These are phyloP conservation scores for Ogataea nakhonphanomensis DNA, from an alignment of 805 yeast species.

Conservation along the genomic window DNA sequence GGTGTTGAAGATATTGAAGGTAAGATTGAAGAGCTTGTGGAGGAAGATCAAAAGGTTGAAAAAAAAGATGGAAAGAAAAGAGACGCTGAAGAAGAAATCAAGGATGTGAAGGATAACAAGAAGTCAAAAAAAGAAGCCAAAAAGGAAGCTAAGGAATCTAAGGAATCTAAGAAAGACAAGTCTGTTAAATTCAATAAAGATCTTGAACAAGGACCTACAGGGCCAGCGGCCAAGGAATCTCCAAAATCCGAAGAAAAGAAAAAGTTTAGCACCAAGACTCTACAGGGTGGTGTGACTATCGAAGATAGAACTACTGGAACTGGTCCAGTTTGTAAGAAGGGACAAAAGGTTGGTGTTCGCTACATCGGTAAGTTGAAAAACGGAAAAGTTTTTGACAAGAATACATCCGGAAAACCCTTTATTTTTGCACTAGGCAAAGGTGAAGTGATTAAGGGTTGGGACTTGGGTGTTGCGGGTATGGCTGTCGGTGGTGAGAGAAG, in stretches of 20 bases:
- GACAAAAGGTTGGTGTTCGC: constrained; percentile 91
- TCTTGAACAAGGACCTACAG: constrained; percentile 91
- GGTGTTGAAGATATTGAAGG: constrained; percentile 68
- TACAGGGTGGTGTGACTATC: constrained; percentile 88
- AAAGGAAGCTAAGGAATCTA: constrained; percentile 25
- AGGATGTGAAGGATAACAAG: constrained; percentile 27
- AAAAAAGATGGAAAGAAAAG: constrained; percentile 15
- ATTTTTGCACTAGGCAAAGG: constrained; percentile 89
- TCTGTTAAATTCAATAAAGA: constrained; percentile 86
- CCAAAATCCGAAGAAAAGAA: constrained; percentile 32
- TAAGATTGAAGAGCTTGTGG: constrained; percentile 71
- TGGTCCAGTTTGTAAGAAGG: constrained; percentile 84
- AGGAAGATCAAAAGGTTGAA: constrained; percentile 41
- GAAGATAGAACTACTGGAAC: constrained; percentile 91
- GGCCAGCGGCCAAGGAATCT: constrained; percentile 31
- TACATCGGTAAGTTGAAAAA: constrained; percentile 96
- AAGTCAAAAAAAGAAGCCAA: constrained; percentile 13
- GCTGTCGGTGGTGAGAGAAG: constrained; percentile 99
- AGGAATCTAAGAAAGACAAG: constrained; percentile 46
- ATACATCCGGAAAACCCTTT: constrained; percentile 96
- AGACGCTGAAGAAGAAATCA: constrained; percentile 34
- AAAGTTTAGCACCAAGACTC: constrained; percentile 69
- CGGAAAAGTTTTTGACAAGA: constrained; percentile 95
- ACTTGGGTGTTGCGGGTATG: constrained; percentile 98
- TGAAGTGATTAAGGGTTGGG: constrained; percentile 99